Base-by-base conservation (phyloP, 768 basidiomycete genomes). In the Russula sp. region DNA sequence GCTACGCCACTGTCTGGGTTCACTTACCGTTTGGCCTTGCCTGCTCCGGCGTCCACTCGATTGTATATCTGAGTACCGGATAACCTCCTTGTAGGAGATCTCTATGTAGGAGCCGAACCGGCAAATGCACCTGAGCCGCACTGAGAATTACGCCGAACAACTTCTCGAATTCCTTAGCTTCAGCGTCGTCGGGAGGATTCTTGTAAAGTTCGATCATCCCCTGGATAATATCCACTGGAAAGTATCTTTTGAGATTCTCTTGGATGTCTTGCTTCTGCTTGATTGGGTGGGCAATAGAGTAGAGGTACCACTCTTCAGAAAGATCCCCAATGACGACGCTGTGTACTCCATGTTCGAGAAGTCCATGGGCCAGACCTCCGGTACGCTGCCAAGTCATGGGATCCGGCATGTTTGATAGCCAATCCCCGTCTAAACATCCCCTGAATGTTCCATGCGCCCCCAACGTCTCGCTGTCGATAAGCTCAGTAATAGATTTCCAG, bases 291-390 rank as follows among this genome's bases (percentile, higher is more conserved):
- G 87, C 82, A 66, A 89, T 84, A 14, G 86, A 81, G 67, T 89
- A 90, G 55, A 89, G 78, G 71, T 84, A 88, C 88, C 88, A 90
- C 71, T 91, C 88, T 67, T 90, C 87, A 16, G 76, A 78, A 55
- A 89, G 77, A 59, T 88, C 85, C 9, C 89, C 89, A n/a, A 86
- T 73, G 55, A 84, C 75, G 61, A 91, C 75, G 69, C 80, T 82
- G 45, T 75, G 78, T 50, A 89, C 77, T 2, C 89, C 88, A 20
- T 82, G 84, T 20, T 76, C 80, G 50, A 70, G 72, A 13, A 90
- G 77, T 1, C 76, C 79, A 10, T 72, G 73, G 0, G 85, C 85
- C 57, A 92, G 77, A 1, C 74, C 77, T 3, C 88, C 86, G 1
- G 78, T 78, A 14, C 80, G 80, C 68, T 91, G 89, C 80, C 84